Conservation (phyloP, 805 yeast genomes). For the Yarrowia porcina region DNA sequence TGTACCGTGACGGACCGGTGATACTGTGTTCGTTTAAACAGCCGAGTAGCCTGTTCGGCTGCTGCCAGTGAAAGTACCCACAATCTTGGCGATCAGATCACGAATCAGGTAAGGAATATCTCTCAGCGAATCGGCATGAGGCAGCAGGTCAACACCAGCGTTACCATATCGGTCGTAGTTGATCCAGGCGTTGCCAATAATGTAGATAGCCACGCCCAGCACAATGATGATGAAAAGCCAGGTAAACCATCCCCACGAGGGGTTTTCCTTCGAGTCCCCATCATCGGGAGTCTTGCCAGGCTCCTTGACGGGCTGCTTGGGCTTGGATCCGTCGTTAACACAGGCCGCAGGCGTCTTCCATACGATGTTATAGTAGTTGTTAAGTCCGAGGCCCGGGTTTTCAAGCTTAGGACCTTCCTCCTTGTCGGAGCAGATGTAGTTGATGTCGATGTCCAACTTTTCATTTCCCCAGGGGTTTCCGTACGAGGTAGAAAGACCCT, state of each 20-base stretch:
- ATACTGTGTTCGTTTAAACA: conserved; percentile 48
- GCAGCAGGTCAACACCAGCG: conserved; percentile 52
- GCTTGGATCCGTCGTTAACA: background rate
- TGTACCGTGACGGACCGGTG: background rate
- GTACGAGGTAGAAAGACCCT: conserved; percentile 5
- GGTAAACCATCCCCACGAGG: conserved; percentile 77
- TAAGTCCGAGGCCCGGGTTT: background rate
- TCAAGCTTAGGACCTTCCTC: conserved; percentile 20
- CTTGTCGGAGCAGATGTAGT: background rate
- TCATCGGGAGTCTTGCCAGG: conserved; percentile 32
- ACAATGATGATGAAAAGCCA: conserved; percentile 79
- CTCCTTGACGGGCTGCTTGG: conserved; percentile 5
- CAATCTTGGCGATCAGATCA: conserved; percentile 68
- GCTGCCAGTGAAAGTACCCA: conserved; percentile 62
- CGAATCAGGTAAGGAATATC: conserved; percentile 70
- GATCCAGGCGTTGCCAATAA: conserved; percentile 71
- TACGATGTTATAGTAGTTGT: background rate
- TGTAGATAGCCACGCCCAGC: conserved; percentile 65
- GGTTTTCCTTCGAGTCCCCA: conserved; percentile 36
- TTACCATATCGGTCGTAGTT: conserved; percentile 69
- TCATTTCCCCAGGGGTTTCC: conserved; percentile 7
- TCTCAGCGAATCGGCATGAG: conserved; percentile 48
- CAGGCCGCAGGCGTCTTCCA: conserved; percentile 16
- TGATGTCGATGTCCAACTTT: background rate
- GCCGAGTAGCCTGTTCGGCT: conserved; percentile 91